Evolutionary conservation across 495 filamentous ascomycete species (phyloP), one percentile per base, ranked within the genome.

Genomic region (Lichenothelia convexa): DNA sequence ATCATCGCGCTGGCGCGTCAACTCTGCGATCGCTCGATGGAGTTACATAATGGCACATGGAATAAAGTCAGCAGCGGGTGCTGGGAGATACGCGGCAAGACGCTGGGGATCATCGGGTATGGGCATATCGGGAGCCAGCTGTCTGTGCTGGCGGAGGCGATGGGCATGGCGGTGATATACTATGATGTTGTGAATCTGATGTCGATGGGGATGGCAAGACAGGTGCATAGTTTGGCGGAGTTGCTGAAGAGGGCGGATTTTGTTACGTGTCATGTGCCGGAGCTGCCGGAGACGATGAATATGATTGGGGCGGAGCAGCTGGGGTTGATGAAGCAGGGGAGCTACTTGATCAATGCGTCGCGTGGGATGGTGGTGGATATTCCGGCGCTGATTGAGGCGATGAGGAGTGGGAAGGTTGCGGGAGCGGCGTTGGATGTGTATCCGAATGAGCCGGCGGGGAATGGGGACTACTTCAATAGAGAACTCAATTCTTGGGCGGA

Each of bases 71-170:
- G 81, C 65, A 72, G 66, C 49, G 81, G 78, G 49, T 95, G 89
- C 70, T 94, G 91, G 87, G 91, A 95, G 56, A 80, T 99, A 43
- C 74, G 91, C 45, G 91, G 91, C 48, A 99, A 99, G 64, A 94
- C 86, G 21, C 67, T 99, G 30, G 87, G 83, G 35, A 95, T 99
- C 38, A 73, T 99, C 40, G 91, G 91, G 15, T 95, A 99, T 52
- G 91, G 91, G 32, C 91, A 99, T 47, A 95, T 99, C 48, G 91
- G 91, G 43, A 87, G 81, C 36, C 91, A 99, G 55, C 64, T 99
- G 34, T 94, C 87, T 1, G 91, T 99, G 24, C 65, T 99, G 35
- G 84, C 87, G 17, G 91, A 99, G 57, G 73, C 87, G 16, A 91
- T 99, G 80, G 87, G 91, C 18, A 93, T 99, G 85, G 73, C 65